These are phyloP conservation scores for Lactarius evosmus DNA, from an alignment of 768 basidiomycete species.

Conservation along the genomic window DNA sequence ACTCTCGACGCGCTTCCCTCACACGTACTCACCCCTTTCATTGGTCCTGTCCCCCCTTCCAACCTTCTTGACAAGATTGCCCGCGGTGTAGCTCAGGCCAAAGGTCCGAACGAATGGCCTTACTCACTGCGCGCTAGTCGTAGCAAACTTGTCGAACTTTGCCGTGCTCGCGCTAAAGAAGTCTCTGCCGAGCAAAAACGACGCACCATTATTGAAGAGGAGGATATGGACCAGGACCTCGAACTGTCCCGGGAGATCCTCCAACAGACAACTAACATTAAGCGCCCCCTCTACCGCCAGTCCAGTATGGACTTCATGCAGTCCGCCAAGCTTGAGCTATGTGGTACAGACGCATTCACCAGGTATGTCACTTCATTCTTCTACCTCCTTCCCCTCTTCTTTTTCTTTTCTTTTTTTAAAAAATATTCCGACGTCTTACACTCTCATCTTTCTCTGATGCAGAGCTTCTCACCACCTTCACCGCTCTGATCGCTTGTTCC, in stretches of 20 bases:
- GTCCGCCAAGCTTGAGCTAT: slow-evolving; percentile 43
- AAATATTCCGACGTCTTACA: background rate
- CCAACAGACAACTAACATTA: slow-evolving; percentile 47
- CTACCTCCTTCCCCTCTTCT: background rate
- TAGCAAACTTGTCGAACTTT: slow-evolving; percentile 74
- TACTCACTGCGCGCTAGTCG: slow-evolving; percentile 81
- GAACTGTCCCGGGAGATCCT: slow-evolving; percentile 39
- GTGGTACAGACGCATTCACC: slow-evolving; percentile 53
- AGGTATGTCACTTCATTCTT: slow-evolving; percentile 50
- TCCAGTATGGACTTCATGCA: slow-evolving; percentile 87
- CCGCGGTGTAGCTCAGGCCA: slow-evolving; percentile 68
- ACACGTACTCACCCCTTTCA: slow-evolving; percentile 84
- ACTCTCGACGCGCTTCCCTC: slow-evolving; percentile 80
- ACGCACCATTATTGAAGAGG: slow-evolving; percentile 47
- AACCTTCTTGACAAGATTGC: slow-evolving; percentile 88
- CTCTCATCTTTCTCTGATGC: background rate
- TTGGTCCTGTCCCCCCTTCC: slow-evolving; percentile 77
- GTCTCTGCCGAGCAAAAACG: slow-evolving; percentile 35
- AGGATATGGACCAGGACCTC: slow-evolving; percentile 35
- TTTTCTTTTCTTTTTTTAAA: slow-evolving; percentile 9
- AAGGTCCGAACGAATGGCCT: slow-evolving; percentile 76
- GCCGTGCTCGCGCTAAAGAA: slow-evolving; percentile 63
- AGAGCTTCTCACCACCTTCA: slow-evolving; percentile 28
- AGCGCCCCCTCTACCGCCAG: slow-evolving; percentile 68
- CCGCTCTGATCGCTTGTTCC: slow-evolving; percentile 48